A percentile compares a stretch with the other conserved stretches of the same genome.
phyloP scores from a whole-genome alignment of 2,329 filamentous ascomycete species.

The Colletotrichum lentis region DNA sequence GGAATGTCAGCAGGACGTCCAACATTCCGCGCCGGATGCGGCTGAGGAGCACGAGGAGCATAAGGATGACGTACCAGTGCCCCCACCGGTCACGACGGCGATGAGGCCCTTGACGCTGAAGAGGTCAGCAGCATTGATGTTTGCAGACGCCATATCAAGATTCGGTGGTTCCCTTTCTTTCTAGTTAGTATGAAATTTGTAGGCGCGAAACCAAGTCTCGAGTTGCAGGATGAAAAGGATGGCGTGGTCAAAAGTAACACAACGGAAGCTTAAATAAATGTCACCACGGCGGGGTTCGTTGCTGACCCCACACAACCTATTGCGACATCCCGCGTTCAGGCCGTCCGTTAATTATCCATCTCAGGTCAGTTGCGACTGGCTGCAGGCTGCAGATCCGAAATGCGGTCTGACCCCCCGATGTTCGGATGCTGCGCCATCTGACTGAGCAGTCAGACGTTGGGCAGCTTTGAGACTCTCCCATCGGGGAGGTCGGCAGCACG shows the following conservation, averaged over 20 bases:
- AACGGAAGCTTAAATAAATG: not conserved
- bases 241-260: not conserved
- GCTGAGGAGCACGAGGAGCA: no score
- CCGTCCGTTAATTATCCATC: not conserved
- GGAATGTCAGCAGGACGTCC: not conserved
- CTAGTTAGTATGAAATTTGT: not conserved
- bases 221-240: not conserved
- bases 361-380: not conserved
- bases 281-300: slow-evolving; percentile 17
- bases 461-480: not conserved
- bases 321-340: slow-evolving; percentile 28
- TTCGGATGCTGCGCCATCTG: slow-evolving; percentile 1
- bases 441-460: not conserved
- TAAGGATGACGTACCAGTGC: slow-evolving; percentile 39
- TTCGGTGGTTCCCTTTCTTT: no score
- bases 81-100: slow-evolving; percentile 64
- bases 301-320: slow-evolving; percentile 21
- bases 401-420: slow-evolving; percentile 8
- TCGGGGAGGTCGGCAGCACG: not conserved
- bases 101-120: slow-evolving; percentile 61
- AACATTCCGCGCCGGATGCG: not conserved
- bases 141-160: slow-evolving; percentile 34
- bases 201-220: no score
- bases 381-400: not conserved
- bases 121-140: slow-evolving; percentile 44